These are phyloP conservation scores for Trichoderma atrobrunneum DNA, from an alignment of 2,329 filamentous ascomycete species.

Conservation along the genomic window DNA sequence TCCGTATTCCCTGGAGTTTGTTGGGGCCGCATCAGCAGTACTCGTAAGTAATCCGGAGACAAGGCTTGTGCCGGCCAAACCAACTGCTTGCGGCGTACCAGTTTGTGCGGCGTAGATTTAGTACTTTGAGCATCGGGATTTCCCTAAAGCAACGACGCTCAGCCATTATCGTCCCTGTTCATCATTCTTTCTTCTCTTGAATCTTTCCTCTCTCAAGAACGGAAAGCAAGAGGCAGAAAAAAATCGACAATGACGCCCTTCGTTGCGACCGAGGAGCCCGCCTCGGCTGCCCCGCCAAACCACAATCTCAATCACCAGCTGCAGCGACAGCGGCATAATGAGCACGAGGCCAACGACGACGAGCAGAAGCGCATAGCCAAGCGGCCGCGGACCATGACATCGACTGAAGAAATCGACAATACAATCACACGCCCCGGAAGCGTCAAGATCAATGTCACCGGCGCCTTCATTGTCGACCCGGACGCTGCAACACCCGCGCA, in stretches of 20 bases:
- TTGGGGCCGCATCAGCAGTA: background rate
- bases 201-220: background rate
- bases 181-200: background rate
- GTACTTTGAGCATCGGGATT: slow-evolving; percentile 15
- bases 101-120: slow-evolving; percentile 22
- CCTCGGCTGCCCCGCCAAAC: slow-evolving; percentile 17
- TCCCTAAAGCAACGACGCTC: background rate
- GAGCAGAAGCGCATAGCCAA: slow-evolving; percentile 1
- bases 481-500: slow-evolving; percentile 56
- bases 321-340: background rate
- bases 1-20: background rate
- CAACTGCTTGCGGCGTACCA: slow-evolving; percentile 19
- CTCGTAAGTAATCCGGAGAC: background rate
- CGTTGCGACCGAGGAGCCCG: slow-evolving; percentile 12
- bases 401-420: slow-evolving; percentile 57
- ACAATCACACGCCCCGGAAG: slow-evolving; percentile 63
- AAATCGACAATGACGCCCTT: slow-evolving; percentile 15
- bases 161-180: background rate
- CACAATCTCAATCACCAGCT: background rate
- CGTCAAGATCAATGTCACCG: slow-evolving; percentile 93
- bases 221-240: background rate
- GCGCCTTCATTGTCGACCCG: slow-evolving; percentile 93
- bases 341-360: slow-evolving; percentile 8
- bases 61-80: background rate
- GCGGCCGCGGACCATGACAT: slow-evolving; percentile 40